Conservation (phyloP, 2,329 filamentous ascomycete species). For the Penicillium crustosum region DNA sequence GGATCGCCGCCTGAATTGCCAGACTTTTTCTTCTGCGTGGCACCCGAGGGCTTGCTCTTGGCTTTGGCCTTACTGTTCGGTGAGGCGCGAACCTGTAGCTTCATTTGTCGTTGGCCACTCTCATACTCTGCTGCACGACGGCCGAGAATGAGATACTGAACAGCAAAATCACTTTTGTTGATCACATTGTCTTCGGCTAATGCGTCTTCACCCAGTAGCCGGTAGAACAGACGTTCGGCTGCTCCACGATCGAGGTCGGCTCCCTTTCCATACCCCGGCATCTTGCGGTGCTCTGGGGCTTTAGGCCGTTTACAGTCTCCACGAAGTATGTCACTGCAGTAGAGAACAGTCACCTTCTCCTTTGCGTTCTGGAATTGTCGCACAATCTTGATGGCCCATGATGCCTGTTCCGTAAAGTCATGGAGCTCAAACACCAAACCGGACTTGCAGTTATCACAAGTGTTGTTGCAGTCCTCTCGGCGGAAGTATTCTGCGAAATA, state of each 20-base stretch:
- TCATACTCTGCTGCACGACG: constrained; percentile 50
- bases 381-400: constrained; percentile 69
- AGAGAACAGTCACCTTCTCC: constrained; percentile 67
- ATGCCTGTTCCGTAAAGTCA: constrained; percentile 76
- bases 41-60: constrained; percentile 19
- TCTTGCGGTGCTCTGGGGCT: constrained; percentile 49
- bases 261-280: constrained; percentile 66
- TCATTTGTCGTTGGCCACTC: constrained; percentile 46
- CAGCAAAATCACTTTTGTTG: constrained; percentile 66
- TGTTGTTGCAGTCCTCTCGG: constrained; percentile 66
- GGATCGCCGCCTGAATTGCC: constrained; percentile 52
- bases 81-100: constrained; percentile 55
- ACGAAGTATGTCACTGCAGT: constrained; percentile 81
- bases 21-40: constrained; percentile 33
- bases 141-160: constrained; percentile 61
- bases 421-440: constrained; percentile 67
- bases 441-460: constrained; percentile 87
- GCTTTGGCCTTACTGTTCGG: constrained; percentile 41
- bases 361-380: constrained; percentile 49
- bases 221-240: constrained; percentile 79
- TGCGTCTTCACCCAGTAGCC: constrained; percentile 70
- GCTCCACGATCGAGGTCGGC: constrained; percentile 70
- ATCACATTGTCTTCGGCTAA: constrained; percentile 69
- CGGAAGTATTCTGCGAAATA: constrained; percentile 91
- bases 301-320: constrained; percentile 65